Evolutionary conservation across 1,139 yeast species (phyloP), one percentile per base, ranked within the genome.

Genomic region (Candida frijolesensis): DNA sequence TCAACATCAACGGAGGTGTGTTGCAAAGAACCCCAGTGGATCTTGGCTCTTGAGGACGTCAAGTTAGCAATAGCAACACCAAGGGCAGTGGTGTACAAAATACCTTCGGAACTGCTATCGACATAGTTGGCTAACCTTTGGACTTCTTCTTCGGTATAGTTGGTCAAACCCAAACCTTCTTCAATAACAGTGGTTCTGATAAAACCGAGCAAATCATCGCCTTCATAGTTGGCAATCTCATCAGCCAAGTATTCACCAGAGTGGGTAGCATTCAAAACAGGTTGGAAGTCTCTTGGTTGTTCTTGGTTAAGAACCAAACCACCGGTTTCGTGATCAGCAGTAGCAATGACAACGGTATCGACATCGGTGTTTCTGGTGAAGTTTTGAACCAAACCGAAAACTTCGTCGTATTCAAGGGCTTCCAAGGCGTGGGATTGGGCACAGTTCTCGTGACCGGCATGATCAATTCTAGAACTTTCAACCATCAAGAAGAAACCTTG

Each of bases 261-360:
- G 61, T 86, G 91, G 14, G 82, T 71, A 18, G 88, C 85, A 54
- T 83, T 80, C 25, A 74, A 65, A 50, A 90, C 74, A 14, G 80
- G 88, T 58, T 84, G 81, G 8, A 94, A 52, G 37, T 47, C 50
- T 10, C 25, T 33, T 34, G 45, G 42, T 12, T 27, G n/a, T 92
- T 58, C 74, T 76, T 95, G 96, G 86, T 48, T 79, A 57, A 61
- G 87, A 82, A 83, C 82, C 58, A 90, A 74, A 2, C 96, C 97
- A 55, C 97, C 97, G 40, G 96, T 90, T 65, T 90, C 97, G 68
- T 90, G 97, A 65, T 90, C 96, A 25, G 94, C 85, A 2, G 96
- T 89, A 25, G 91, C 82, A 43, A 90, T 71, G 37, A 89, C 79
- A 45, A 87, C 76, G 0, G 96, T 89, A 55, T 89, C 96, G 15